Evolutionary conservation across 805 yeast genomes (phyloP).

Genomic region (Candida loeiensis): DNA sequence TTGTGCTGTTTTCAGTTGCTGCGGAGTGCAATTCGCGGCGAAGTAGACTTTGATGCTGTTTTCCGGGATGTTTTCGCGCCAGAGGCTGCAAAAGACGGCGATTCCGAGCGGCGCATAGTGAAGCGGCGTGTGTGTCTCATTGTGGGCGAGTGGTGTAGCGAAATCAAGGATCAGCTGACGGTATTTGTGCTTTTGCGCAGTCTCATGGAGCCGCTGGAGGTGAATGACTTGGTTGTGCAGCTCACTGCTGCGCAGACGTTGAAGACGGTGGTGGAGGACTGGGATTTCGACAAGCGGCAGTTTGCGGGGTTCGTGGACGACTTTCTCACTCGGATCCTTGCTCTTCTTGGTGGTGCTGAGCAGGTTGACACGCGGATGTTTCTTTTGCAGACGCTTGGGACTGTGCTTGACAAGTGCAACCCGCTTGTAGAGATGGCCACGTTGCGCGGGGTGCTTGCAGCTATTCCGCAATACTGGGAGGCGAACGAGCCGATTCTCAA

Average conservation of each 20-base stretch:
- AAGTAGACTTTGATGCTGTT: constrained; percentile 65
- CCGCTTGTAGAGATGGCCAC: constrained; percentile 55
- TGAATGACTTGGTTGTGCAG: constrained; percentile 75
- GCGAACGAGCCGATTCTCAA: constrained; percentile 38
- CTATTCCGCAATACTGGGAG: constrained; percentile 79
- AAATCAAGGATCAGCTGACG: constrained; percentile 12
- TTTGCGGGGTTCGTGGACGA: constrained; percentile 64
- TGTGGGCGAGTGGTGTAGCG: constrained; percentile 77
- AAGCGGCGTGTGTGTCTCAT: constrained; percentile 75
- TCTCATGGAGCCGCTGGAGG: constrained; percentile 4
- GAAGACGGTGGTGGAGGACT: constrained; percentile 70
- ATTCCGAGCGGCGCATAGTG: constrained; percentile 52
- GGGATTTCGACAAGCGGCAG: constrained; percentile 71
- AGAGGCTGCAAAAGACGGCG: constrained; percentile 48
- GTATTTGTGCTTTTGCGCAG: constrained; percentile 1
- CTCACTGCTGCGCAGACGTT: constrained; percentile 71
- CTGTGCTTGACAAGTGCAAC: constrained; percentile 59
- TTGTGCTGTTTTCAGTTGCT: constrained; percentile 81
- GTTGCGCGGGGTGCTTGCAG: constrained; percentile 46
- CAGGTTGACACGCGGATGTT: constrained; percentile 75
- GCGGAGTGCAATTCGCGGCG: constrained; percentile 58
- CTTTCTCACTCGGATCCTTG: constrained; percentile 48
- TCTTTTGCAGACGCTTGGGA: constrained; percentile 63
- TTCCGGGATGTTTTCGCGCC: constrained; percentile 65
- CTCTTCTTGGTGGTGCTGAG: constrained; percentile 47